These are phyloP conservation scores for Coniosporium tulheliwenetii DNA, from an alignment of 2,329 filamentous ascomycete species.

Conservation along the genomic window DNA sequence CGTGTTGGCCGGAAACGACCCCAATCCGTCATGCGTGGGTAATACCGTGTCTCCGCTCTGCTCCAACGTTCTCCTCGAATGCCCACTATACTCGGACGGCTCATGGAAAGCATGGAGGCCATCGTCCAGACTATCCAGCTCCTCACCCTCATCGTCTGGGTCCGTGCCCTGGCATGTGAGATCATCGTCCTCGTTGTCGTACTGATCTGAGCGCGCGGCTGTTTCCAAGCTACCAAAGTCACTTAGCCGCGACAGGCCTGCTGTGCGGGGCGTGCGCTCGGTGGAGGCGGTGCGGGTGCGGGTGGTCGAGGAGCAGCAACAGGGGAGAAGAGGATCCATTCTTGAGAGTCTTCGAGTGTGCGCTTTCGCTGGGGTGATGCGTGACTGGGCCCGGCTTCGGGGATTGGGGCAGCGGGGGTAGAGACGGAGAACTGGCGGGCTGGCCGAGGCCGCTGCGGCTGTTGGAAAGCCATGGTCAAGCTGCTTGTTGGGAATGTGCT, in stretches of 20 bases:
- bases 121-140: conserved; percentile 86
- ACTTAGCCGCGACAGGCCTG: conserved; percentile 58
- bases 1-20: conserved; percentile 58
- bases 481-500: not conserved
- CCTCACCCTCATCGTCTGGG: conserved; percentile 51
- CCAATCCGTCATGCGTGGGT: conserved; percentile 84
- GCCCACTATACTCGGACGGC: conserved; percentile 25
- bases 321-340: conserved; percentile 88
- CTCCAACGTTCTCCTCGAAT: conserved; percentile 28
- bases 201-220: conserved; percentile 40
- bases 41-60: conserved; percentile 53
- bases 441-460: conserved; percentile 14
- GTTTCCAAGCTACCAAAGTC: conserved; percentile 69
- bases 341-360: conserved; percentile 57
- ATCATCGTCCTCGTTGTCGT: conserved; percentile 24
- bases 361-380: conserved; percentile 24
- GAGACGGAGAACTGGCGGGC: conserved; percentile 9
- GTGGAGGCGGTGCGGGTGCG: conserved; percentile 52
- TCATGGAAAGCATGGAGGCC: conserved; percentile 79
- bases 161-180: conserved; percentile 26
- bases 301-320: conserved; percentile 38
- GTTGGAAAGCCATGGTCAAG: conserved; percentile 14
- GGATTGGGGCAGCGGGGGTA: not conserved
- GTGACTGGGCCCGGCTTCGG: not conserved
- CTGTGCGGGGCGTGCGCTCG: conserved; percentile 47